Conservation (phyloP, 1,139 yeast species). For the Nadsonia commutata region DNA sequence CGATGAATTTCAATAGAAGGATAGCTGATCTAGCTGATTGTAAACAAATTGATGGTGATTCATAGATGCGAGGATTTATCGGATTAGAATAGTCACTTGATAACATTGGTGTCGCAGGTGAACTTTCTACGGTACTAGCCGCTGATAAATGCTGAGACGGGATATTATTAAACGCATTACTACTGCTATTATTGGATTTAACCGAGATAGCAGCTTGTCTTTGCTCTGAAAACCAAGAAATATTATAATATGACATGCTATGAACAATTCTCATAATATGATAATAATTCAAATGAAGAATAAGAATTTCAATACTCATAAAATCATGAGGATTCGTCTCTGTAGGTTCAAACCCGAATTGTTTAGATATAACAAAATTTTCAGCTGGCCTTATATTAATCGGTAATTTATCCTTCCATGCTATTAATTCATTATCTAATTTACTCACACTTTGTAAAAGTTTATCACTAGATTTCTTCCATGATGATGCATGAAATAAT, state of each 20-base stretch:
- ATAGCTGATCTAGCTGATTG: slow-evolving; percentile 13
- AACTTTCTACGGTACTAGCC: not conserved
- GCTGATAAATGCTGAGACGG: not conserved
- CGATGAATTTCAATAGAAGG: slow-evolving; percentile 7
- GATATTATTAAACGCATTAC: not conserved
- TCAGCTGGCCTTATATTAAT: slow-evolving; percentile 14
- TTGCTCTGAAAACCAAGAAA: not conserved
- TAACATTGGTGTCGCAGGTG: not conserved
- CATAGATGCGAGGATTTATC: slow-evolving; percentile 12
- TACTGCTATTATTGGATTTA: not conserved
- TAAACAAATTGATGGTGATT: slow-evolving; percentile 13
- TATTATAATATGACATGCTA: not conserved
- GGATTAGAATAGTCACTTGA: slow-evolving; percentile 5
- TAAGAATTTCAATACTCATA: not conserved
- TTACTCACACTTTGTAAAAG: slow-evolving; percentile 15
- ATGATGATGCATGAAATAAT: slow-evolving; percentile 20
- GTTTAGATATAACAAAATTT: not conserved
- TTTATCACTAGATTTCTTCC: slow-evolving; percentile 16
- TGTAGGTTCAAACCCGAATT: slow-evolving; percentile 1
- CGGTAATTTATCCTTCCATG: slow-evolving; percentile 20
- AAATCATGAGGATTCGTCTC: not conserved
- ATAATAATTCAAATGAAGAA: slow-evolving; percentile 3
- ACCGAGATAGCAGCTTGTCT: no score
- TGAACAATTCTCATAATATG: slow-evolving; percentile 2
- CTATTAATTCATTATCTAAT: slow-evolving; percentile 19